phyloP scores from a whole-genome alignment of 176 grass and related monocot genomes.

The Phoenix dactylifera region DNA sequence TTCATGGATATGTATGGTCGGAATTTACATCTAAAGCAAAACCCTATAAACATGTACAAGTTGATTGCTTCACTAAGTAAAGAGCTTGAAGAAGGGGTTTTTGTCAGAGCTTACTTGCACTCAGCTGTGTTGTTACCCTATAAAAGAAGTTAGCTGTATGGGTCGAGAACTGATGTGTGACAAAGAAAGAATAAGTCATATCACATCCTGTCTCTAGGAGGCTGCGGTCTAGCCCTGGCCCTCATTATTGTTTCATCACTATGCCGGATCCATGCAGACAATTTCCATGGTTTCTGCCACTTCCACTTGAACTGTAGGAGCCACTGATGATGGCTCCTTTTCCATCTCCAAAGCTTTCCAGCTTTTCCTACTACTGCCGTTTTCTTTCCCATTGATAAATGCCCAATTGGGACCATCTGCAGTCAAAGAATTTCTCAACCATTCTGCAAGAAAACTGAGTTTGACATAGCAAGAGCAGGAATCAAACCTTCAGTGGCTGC shows the following conservation, averaged over 20 bases:
- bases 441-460: neutral
- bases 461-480: neutral
- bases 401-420: slow-evolving; percentile 82
- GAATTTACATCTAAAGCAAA: slow-evolving; percentile 76
- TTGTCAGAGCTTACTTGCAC: neutral
- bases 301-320: slow-evolving; percentile 98
- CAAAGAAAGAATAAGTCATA: slow-evolving; percentile 19
- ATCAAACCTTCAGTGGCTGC: slow-evolving; percentile 65
- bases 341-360: slow-evolving; percentile 98
- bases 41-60: slow-evolving; percentile 67
- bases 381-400: slow-evolving; percentile 58
- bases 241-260: slow-evolving; percentile 74
- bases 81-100: slow-evolving; percentile 16
- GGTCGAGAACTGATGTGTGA: slow-evolving; percentile 41
- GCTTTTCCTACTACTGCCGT: slow-evolving; percentile 54
- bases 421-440: slow-evolving; percentile 2
- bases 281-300: slow-evolving; percentile 98
- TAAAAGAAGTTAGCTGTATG: slow-evolving; percentile 46
- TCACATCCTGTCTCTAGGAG: slow-evolving; percentile 25
- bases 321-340: slow-evolving; percentile 98
- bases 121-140: slow-evolving; percentile 29
- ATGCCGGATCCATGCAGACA: slow-evolving; percentile 81
- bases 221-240: slow-evolving; percentile 49
- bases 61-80: slow-evolving; percentile 49
- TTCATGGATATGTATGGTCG: slow-evolving; percentile 49